These are phyloP conservation scores for Naumovozyma dairenensis DNA, from an alignment of 805 yeast genomes.

Conservation along the genomic window DNA sequence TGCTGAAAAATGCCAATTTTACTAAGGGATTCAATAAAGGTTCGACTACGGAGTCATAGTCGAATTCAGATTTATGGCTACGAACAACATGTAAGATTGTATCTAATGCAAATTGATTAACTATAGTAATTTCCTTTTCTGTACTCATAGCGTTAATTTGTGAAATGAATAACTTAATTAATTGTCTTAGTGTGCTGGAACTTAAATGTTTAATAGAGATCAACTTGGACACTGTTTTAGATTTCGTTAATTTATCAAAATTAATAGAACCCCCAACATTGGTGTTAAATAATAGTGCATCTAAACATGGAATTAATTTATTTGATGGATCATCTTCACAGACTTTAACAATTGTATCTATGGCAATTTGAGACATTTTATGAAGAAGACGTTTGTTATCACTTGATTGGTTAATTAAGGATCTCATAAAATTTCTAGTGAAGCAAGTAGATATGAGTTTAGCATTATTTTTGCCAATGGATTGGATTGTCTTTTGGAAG, in stretches of 20 bases:
- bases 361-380: constrained; percentile 49
- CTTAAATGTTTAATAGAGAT: constrained; percentile 17
- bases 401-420: constrained; percentile 66
- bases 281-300: constrained; percentile 32
- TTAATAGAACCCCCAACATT: constrained; percentile 43
- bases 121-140: constrained; percentile 6
- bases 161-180: constrained; percentile 10
- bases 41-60: constrained; percentile 19
- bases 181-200: constrained; percentile 18
- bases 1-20: constrained; percentile 25
- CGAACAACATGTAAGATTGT: constrained; percentile 44
- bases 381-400: constrained; percentile 56
- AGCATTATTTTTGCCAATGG: constrained; percentile 10
- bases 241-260: constrained; percentile 68
- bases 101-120: constrained; percentile 48
- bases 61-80: constrained; percentile 30
- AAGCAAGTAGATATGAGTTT: constrained; percentile 30
- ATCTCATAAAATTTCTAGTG: constrained; percentile 59
- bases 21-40: constrained; percentile 26
- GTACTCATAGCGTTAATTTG: constrained; percentile 2
- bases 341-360: constrained; percentile 35
- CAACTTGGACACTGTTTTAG: constrained; percentile 49
- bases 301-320: constrained; percentile 27
- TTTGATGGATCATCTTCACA: constrained; percentile 30
- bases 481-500: constrained; percentile 40